These are phyloP conservation scores for Suillus americanus DNA, from an alignment of 768 basidiomycete genomes.

Conservation along the genomic window DNA sequence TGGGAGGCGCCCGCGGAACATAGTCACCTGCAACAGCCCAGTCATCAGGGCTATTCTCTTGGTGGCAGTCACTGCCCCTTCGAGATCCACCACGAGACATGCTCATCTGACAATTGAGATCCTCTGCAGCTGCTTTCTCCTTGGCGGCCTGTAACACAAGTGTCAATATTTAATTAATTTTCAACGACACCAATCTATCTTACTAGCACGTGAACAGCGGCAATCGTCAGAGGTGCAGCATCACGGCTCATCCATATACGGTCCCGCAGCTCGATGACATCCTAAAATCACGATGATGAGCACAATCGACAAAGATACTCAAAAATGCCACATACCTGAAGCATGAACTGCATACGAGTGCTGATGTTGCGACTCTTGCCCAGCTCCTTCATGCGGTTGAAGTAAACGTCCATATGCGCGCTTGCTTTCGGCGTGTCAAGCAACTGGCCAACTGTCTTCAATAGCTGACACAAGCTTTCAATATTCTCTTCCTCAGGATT, in stretches of 20 bases:
- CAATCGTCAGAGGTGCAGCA: slow-evolving; percentile 83
- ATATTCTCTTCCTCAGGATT: slow-evolving; percentile 98
- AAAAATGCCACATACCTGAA: slow-evolving; percentile 63
- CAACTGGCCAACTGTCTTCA: slow-evolving; percentile 82
- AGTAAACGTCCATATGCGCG: slow-evolving; percentile 91
- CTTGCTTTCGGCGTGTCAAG: slow-evolving; percentile 82
- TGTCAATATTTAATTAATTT: slow-evolving; percentile 6
- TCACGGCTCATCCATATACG: slow-evolving; percentile 80
- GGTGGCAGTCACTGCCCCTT: slow-evolving; percentile 59
- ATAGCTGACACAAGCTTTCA: slow-evolving; percentile 90
- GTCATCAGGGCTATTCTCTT: slow-evolving; percentile 74
- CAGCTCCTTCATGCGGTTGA: slow-evolving; percentile 85
- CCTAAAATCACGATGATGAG: slow-evolving; percentile 44
- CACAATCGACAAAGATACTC: slow-evolving; percentile 6
- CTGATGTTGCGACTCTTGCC: slow-evolving; percentile 71
- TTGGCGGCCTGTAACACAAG: slow-evolving; percentile 61
- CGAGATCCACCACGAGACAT: slow-evolving; percentile 72
- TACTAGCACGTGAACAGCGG: slow-evolving; percentile 85
- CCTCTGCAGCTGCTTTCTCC: slow-evolving; percentile 69
- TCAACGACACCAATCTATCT: slow-evolving; percentile 24
- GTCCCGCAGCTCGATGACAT: slow-evolving; percentile 85
- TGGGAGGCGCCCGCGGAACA: slow-evolving; percentile 57
- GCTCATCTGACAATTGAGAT: slow-evolving; percentile 59
- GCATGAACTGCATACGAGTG: slow-evolving; percentile 92
- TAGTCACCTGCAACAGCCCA: slow-evolving; percentile 58